Evolutionary conservation across 805 yeast species (phyloP), one percentile per base, ranked within the genome.

Genomic region (Pichia exigua): DNA sequence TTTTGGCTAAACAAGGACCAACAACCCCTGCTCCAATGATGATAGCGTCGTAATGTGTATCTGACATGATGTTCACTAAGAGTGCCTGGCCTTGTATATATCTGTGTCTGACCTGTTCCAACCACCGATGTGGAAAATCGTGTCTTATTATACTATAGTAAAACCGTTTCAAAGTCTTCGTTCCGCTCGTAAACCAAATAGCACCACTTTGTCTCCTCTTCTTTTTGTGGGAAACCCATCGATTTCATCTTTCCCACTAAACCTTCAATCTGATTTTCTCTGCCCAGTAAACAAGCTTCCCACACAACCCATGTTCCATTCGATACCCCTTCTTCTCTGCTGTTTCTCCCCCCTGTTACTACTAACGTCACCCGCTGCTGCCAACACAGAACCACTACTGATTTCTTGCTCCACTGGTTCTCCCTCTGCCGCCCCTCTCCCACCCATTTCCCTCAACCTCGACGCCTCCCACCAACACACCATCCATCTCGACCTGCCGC

Each of bases 21-120:
- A 89, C 84, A 21, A 92, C 96, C 51, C 99, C 99, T n/a, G 98
- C 97, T n/a, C 99, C 99, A 41, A 94, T 82, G 26, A 94, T 85
- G 42, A 92, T 82, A 47, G 84, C 92, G 63, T 94, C 99, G 68
- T 80, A 89, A 40, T 65, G 56, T 20, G 32, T 32, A 21, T 46
- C 48, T 1, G 45, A 35, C 39, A 35, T 35, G 39, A n/a, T 35
- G 35, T 9, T 28, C n/a, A n/a, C n/a, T n/a, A n/a, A n/a, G n/a
- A n/a, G 32, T 28, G 4, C 11, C 13, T 9, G 32, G 7, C 13
- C 11, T 28, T 28, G 13, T 28, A 28, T 9, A 11, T 28, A 28
- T 28, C 32, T 28, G 32, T 28, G 32, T 7, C 28, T 26, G 28
- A 26, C 28, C 28, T 9, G 5, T 7, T 28, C 32, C 32, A 30